Evolutionary conservation across 116 monocot species (phyloP), one percentile per base, ranked within the genome.

Genomic region (Dioscorea cayenensis): DNA sequence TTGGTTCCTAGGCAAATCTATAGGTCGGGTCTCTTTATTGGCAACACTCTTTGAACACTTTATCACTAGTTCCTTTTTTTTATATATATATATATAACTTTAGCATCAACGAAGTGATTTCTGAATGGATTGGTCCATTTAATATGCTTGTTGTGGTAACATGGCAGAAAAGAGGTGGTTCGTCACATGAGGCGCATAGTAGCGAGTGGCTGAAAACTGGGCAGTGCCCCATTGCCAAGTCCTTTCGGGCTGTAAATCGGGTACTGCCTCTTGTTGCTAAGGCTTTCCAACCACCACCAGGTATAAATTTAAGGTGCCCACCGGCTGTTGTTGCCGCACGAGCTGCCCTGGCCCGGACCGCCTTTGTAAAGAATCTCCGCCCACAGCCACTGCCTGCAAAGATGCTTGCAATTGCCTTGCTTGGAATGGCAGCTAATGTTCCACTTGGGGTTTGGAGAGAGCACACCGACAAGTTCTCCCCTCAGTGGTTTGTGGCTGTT

Each of bases 401-500:
- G 76, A 82, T 90, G 80, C 60, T 95, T 6, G 85, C 90, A 4
- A 90, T 95, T 49, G 87, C 87, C 3, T 22, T 92, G 21, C 72
- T 95, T 5, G 95, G 95, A 11, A 89, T 95, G 92, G 92, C 95
- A 7, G 89, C 84, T 14, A 95, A 95, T 49, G 75, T 95, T 1
- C 95, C 95, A 21, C 80, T 95, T 7, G 95, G 95, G 3, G 68
- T 95, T 25, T 95, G 95, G 95, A 76, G 95, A 55, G 95, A 89
- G 68, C 95, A 95, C 71, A 89, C 92, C 0, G 28, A 74, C 28
- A 95, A 95, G 64, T 95, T 95, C 80, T 95, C 95, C 17, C 85
- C 87, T 0, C 89, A 92, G 60, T 95, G 95, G 95, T 89, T 95
- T 76, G 79, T 78, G 7, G 95, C 95, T 7, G 71, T 95, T 10